Evolutionary conservation across 1,284 basidiomycete genomes (phyloP), one percentile per base, ranked within the genome.

Genomic region (Leucoagaricus sp.): DNA sequence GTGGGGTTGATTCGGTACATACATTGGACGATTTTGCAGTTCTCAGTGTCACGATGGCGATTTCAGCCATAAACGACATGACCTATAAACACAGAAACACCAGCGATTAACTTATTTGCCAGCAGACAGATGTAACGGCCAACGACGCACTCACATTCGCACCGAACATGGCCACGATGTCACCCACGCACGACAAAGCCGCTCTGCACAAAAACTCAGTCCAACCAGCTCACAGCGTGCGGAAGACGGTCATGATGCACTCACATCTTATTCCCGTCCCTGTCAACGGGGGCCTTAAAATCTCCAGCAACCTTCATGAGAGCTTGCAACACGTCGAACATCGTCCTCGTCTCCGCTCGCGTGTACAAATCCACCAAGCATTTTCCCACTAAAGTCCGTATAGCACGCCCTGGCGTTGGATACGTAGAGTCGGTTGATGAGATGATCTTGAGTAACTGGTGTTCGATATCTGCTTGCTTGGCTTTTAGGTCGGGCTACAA

Each of bases 1-100:
- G 9, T 10, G 33, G 55, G 40, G 21, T 15, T n/a, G n/a, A n/a
- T n/a, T n/a, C n/a, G n/a, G 15, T 4, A 67, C 73, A 50, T 61
- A 93, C 93, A 62, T 76, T 80, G 36, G 90, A 93, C 12, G 86
- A 84, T 59, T 84, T 86, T 60, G 84, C 79, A 0, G 86, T 83
- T 69, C 87, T 91, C 48, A 91, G 69, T 0, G 86, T 78, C 0
- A 85, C 75, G 1, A 80, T 75, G 17, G 84, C 77, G 34, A 96
- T 90, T 67, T 98, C 96, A 44, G 88, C 82, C 85, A 95, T 91
- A 64, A 94, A 89, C 0, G 94, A 96, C 95, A 97, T 98, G 69
- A 95, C 88, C 89, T 97, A 55, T 2, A 28, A n/a, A 7, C 21
- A 8, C 17, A 34, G 36, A 19, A 4, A 40, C 15, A 17, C n/a